Evolutionary conservation across 75 land plant species (phyloP).

Genomic region (Cunninghamia lanceolata): DNA sequence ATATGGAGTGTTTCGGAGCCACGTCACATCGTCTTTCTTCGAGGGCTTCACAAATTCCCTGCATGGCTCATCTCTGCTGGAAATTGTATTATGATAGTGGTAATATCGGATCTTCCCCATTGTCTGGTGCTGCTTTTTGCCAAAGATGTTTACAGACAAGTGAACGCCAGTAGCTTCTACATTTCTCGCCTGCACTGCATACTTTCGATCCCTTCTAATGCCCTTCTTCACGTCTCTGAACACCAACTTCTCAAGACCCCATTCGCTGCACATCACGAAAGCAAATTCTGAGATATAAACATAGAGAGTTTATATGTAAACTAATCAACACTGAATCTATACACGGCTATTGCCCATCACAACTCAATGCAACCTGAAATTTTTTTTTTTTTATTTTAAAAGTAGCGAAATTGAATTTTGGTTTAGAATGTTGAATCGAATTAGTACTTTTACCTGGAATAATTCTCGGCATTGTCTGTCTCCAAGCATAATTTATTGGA

Average conservation of each 20-base stretch:
- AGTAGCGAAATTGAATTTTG: no score
- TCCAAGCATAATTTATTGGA: constrained; percentile 55
- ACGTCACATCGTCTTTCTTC: constrained; percentile 18
- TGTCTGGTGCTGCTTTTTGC: constrained; percentile 42
- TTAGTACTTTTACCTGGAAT: no score
- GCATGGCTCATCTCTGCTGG: constrained; percentile 64
- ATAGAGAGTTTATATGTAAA: no score
- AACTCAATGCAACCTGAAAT: no score
- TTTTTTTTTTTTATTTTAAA: no score
- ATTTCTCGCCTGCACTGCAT: constrained; percentile 74
- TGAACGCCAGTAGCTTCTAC: constrained; percentile 81
- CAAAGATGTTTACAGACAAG: constrained; percentile 64
- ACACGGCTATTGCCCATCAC: no score
- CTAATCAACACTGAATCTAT: no score
- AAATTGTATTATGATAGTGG: constrained; percentile 77
- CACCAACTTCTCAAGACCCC: constrained; percentile 90
- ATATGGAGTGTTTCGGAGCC: constrained; percentile 34
- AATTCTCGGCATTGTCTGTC: no score
- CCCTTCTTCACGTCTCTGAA: constrained; percentile 64
- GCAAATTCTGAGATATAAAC: background rate
- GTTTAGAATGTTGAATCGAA: no score
- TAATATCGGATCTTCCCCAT: constrained; percentile 56
- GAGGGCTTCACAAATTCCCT: constrained; percentile 23
- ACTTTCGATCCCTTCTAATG: constrained; percentile 71
- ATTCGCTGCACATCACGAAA: constrained; percentile 41